phyloP scores from a whole-genome alignment of 2,329 filamentous ascomycete species.

The Neocatenulostroma microsporum region DNA sequence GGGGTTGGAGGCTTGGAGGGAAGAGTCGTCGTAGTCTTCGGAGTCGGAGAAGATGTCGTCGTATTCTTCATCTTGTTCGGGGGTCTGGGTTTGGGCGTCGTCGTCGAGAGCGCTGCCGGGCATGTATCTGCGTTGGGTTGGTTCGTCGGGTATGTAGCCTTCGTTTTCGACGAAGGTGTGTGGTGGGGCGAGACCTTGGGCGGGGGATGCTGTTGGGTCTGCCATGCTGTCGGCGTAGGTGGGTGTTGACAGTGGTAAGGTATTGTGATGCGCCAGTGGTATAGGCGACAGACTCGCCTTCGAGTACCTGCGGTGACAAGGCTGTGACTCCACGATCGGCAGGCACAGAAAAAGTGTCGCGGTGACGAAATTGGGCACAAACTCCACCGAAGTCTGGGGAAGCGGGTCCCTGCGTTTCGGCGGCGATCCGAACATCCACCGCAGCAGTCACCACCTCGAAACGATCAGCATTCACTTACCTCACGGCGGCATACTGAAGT shows the following conservation, averaged over 20 bases:
- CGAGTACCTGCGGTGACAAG: no score
- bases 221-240: slow-evolving; percentile 10
- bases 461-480: slow-evolving; percentile 1
- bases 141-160: slow-evolving; percentile 22
- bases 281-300: no score
- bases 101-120: slow-evolving; percentile 20
- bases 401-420: slow-evolving; percentile 1
- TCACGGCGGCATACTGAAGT: no score
- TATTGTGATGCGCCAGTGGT: background rate
- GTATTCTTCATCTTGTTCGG: slow-evolving; percentile 44
- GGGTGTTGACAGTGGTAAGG: background rate
- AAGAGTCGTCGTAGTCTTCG: slow-evolving; percentile 55
- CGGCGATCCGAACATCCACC: background rate
- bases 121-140: slow-evolving; percentile 15
- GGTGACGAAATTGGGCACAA: background rate
- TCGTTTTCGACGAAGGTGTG: slow-evolving; percentile 26
- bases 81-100: slow-evolving; percentile 13
- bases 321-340: no score
- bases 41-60: slow-evolving; percentile 50
- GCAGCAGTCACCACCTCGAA: background rate
- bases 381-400: no score
- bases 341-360: background rate
- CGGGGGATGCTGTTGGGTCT: slow-evolving; percentile 12
- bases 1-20: slow-evolving; percentile 50
- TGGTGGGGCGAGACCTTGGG: slow-evolving; percentile 19